Evolutionary conservation across 2,329 filamentous ascomycete species (phyloP), one percentile per base, ranked within the genome.

Genomic region (Aspergillus piperis): DNA sequence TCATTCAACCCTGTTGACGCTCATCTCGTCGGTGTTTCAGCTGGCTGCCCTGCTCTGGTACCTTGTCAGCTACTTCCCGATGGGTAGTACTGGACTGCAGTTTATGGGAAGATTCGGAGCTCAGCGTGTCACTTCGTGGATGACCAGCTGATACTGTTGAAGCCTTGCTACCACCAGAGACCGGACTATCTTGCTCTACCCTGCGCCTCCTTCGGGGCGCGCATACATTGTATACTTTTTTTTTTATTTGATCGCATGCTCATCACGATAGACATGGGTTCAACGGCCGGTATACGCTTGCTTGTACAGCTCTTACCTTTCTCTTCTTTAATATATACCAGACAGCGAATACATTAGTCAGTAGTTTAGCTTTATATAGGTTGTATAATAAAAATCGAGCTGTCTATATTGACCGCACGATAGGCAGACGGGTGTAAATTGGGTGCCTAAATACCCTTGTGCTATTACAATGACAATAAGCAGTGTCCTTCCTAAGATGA

Each of bases 31-130:
- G 63, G 83, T 97, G 62, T 80, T 93, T 68, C 95, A 99, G 75
- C 83, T 98, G 57, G 88, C 88, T 56, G 90, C 90, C 64, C 82
- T 98, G 65, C 66, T 91, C 50, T 98, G 94, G 94, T 98, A 98
- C 79, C 83, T 97, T 50, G 88, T 98, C 76, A 96, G 91, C 78
- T 99, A 99, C 77, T 98, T 98, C 71, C 95, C 95, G 25, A 96
- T 98, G 93, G 95, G 95, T 42, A 91, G 90, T 59, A 90, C 89
- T 58, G 92, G 95, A 44, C 80, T 99, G 66, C 89, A 94, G 61
- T 86, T 96, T 67, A 92, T 92, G 60, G 91, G 92, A 47, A 88
- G 87, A 3, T 95, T 96, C 73, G 95, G 94, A 21, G 91, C 90
- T 19, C 89, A 88, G 72, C 86, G 93, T 72, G 90, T 96, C 39